Evolutionary conservation across 306 rosid species (phyloP), one percentile per base, ranked within the genome.

Genomic region (Luffa aegyptiaca): DNA sequence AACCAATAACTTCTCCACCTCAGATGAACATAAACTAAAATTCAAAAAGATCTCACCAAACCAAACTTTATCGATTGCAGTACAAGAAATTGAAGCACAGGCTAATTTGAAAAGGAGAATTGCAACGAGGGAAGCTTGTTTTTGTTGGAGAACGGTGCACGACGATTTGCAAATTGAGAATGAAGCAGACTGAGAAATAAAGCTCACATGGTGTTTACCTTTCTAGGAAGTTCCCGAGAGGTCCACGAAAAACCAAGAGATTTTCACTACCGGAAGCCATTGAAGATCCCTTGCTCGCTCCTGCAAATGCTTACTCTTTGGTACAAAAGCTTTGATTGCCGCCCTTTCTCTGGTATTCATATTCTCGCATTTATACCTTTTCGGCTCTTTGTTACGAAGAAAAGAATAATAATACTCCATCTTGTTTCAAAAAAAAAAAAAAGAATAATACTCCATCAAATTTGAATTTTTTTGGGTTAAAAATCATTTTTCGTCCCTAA

Each of bases 231-330:
- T 66, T 66, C 73, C 31, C 1, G 10, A 39, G 21, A 70, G 4
- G 18, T 11, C 37, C 1, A 70, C n/a, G 55, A 70, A 2, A 70
- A 70, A 42, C 55, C 55, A 70, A 44, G 53, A 56, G 76, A 5
- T 21, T 70, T 70, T 44, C 77, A 72, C 59, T 13, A 26, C 14
- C 7, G 21, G 59, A 73, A 49, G 77, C 77, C 77, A 73, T 73
- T 49, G 77, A 73, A 73, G 77, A 73, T 73, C 77, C 77, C 77
- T 73, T 73, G 77, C 77, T 73, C 59, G 20, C 45, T 73, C 14
- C 77, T 13, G 42, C 77, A 42, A 69, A 69, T 44, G 75, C 9
- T 69, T n/a, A 69, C 4, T 69, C 52, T 1, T 1, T 7, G 11
- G 6, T 3, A 6, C 73, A 66, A 66, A 69, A 42, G 10, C 21